Evolutionary conservation across 352 stramenopile genomes (phyloP), one percentile per base, ranked within the genome.

Genomic region (Globisporangium paroecandrum): DNA sequence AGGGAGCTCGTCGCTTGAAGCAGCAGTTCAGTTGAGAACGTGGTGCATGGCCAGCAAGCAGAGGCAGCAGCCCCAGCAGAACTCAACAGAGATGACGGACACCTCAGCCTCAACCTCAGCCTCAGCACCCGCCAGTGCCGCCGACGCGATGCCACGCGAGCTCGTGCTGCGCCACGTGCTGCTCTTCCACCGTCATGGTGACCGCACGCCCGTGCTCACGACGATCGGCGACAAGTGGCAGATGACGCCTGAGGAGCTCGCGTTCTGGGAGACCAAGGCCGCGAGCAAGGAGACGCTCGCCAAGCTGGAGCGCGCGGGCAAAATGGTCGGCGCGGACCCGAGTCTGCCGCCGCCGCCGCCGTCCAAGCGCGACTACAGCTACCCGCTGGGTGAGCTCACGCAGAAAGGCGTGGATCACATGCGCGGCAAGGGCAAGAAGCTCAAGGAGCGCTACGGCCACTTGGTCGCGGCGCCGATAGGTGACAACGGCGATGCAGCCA

Each of bases 161-260:
- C 72, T 94, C 36, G 64, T 72, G 58, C 69, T 94, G 64, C 77
- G 75, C 47, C 85, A 95, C 68, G 87, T 91, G 65, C 71, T 95
- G 59, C 72, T 93, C 34, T 89, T 93, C 70, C 85, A 94, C 62
- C 87, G 87, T 62, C 87, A 94, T 61, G 87, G 87, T 59, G 87
- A 95, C 69, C 84, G 87, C 55, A 82, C 85, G 61, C 87, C 87
- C 5, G 79, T 95, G 62, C 75, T 93, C 43, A 83, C 81, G 29
- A 67, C 75, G 27, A 80, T 91, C 49, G 80, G 83, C 34, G 66
- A 71, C 15, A 86, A 87, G 57, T 78, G 83, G 66, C 54, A 69
- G 36, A 81, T 82, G 69, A 87, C 80, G 34, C 63, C 70, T 1
- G 74, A 85, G 34, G 85, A 94, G 63, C 73, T 75, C 49, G 75